Percentiles rank a stretch among this genome's conserved stretches.
Conservation (phyloP, 2,329 filamentous ascomycete genomes). For the Talaromyces sp. region DNA sequence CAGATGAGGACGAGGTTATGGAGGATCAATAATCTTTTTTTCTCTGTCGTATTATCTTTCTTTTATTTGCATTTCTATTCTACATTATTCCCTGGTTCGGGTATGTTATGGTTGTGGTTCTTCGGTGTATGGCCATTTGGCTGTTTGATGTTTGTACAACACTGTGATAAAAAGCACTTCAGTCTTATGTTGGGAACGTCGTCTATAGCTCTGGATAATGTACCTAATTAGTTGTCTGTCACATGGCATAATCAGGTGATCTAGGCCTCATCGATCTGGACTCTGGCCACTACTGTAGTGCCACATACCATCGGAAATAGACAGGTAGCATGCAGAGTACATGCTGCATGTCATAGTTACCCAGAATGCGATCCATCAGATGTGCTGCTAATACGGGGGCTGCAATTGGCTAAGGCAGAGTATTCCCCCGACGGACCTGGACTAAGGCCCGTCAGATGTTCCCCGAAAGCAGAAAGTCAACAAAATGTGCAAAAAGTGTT, state of each 20-base stretch:
- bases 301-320: not conserved
- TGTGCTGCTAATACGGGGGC: not conserved
- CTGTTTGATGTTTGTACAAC: slow-evolving; percentile 4
- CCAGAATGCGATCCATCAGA: not conserved
- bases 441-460: not conserved
- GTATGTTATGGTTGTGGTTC: not conserved
- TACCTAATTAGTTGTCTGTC: too few relatives aligned
- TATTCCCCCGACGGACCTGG: not conserved
- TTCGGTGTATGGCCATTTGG: not conserved
- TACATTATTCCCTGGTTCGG: not conserved
- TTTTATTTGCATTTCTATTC: not conserved
- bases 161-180: not conserved
- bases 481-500: not conserved
- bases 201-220: not conserved
- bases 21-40: slow-evolving; percentile 25
- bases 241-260: not conserved
- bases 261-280: not conserved
- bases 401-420: not conserved
- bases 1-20: slow-evolving; percentile 24
- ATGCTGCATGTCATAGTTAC: not conserved
- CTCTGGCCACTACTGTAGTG: not conserved
- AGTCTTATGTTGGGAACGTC: not conserved
- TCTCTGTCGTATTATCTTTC: not conserved
- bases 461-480: not conserved
- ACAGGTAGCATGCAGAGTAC: not conserved